These are phyloP conservation scores for Hemileia vastatrix DNA, from an alignment of 1,284 basidiomycete species.

Conservation along the genomic window DNA sequence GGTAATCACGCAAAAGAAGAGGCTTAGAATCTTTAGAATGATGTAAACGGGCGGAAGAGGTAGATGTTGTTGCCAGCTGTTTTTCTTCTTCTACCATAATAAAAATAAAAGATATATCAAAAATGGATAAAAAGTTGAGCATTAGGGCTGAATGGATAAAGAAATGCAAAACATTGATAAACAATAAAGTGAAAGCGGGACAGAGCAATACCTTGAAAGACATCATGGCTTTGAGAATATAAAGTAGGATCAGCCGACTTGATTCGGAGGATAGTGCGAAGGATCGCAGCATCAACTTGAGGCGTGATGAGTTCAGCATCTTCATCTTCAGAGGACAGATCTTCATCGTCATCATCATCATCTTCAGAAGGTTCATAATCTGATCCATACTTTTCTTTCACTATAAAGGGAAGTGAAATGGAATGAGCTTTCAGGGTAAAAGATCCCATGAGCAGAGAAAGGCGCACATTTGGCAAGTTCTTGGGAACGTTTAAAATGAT, in stretches of 20 bases:
- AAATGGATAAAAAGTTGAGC: no score
- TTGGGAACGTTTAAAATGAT: no score
- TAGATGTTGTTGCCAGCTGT: no score
- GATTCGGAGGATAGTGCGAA: constrained; percentile 80
- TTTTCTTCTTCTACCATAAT: no score
- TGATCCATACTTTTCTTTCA: constrained; percentile 76
- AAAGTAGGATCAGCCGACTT: constrained; percentile 71
- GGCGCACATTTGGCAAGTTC: no score
- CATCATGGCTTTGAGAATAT: constrained; percentile 59
- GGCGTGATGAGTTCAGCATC: constrained; percentile 92
- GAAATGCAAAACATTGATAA: not conserved
- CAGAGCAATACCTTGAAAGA: constrained; percentile 58
- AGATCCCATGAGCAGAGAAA: no score
- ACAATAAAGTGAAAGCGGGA: not conserved
- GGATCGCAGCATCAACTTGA: constrained; percentile 84
- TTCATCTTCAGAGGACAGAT: constrained; percentile 73
- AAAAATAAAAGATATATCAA: no score
- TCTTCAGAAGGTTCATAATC: constrained; percentile 49
- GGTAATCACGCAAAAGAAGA: constrained; percentile 48
- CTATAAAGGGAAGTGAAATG: constrained; percentile 50
- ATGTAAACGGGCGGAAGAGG: constrained; percentile 51
- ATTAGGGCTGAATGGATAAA: no score
- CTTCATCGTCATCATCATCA: constrained; percentile 47
- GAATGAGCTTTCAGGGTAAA: no score
- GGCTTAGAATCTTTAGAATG: constrained; percentile 39